Evolutionary conservation across 2,329 filamentous ascomycete species (phyloP).

Genomic region (Monilinia vaccinii-corymbosi): DNA sequence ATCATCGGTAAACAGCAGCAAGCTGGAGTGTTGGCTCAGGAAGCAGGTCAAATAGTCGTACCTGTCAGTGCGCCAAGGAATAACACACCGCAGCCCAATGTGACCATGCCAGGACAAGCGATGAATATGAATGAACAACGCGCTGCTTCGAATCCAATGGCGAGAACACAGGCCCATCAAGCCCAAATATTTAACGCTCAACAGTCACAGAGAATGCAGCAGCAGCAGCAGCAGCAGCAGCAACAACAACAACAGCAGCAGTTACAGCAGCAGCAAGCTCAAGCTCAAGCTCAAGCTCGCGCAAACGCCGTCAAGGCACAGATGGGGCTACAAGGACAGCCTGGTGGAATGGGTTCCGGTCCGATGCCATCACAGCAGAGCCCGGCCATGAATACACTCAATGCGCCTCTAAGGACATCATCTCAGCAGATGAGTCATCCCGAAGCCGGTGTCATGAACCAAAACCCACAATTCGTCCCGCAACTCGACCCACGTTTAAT

Average conservation of each 20-base stretch:
- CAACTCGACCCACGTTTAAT: slow-evolving; percentile 46
- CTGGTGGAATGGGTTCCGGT: slow-evolving; percentile 40
- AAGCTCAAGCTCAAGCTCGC: slow-evolving; percentile 20
- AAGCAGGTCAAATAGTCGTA: slow-evolving; percentile 28
- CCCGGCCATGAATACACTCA: slow-evolving; percentile 48
- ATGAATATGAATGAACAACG: slow-evolving; percentile 26
- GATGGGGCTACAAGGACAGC: slow-evolving; percentile 43
- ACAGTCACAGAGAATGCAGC: slow-evolving; percentile 25
- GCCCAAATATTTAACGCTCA: slow-evolving; percentile 26
- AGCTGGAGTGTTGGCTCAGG: slow-evolving; percentile 25
- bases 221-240: slow-evolving; percentile 21
- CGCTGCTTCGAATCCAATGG: slow-evolving; percentile 20
- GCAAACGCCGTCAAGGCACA: slow-evolving; percentile 33
- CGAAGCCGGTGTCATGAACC: slow-evolving; percentile 33
- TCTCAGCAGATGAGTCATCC: slow-evolving; percentile 25
- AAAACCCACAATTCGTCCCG: slow-evolving; percentile 41
- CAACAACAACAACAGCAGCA: slow-evolving; percentile 15
- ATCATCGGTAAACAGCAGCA: slow-evolving; percentile 28
- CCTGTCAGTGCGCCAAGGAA: slow-evolving; percentile 26
- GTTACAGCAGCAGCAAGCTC: slow-evolving; percentile 21
- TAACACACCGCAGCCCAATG: slow-evolving; percentile 27
- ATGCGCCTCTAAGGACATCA: slow-evolving; percentile 39
- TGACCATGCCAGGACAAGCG: slow-evolving; percentile 22
- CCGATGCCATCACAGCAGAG: slow-evolving; percentile 46
- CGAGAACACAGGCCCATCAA: slow-evolving; percentile 26